Percentiles rank a stretch among this genome's conserved stretches.
phyloP scores from a whole-genome alignment of 192 early-diverging fungal genomes.

The Coemansia sp. region DNA sequence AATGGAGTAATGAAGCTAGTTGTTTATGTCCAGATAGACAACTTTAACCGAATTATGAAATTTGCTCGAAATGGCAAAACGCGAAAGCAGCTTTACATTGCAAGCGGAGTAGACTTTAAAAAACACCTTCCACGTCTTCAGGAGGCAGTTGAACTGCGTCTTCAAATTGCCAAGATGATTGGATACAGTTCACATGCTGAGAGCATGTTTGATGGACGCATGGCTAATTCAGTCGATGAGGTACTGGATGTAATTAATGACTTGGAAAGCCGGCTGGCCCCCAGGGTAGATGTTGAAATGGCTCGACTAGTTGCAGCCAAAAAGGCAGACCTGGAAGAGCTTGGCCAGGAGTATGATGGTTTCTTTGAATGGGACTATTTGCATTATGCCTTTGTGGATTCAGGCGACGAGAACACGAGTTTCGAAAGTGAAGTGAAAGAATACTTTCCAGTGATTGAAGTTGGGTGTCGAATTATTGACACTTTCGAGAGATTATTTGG shows the following conservation, averaged over 20 bases:
- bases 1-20: constrained; percentile 56
- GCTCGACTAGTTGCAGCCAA: constrained; percentile 56
- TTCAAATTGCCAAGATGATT: constrained; percentile 54
- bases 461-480: constrained; percentile 59
- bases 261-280: constrained; percentile 26
- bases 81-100: constrained; percentile 48
- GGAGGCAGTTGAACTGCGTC: constrained; percentile 53
- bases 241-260: constrained; percentile 51
- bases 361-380: constrained; percentile 67
- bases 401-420: too few species aligned
- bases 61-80: constrained; percentile 49
- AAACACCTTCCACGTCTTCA: constrained; percentile 57
- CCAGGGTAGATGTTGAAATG: constrained; percentile 56
- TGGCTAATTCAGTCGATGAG: constrained; percentile 65
- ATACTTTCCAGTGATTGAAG: constrained; percentile 63
- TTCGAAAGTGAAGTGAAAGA: constrained; percentile 20
- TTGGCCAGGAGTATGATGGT: not conserved
- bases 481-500: constrained; percentile 66
- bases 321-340: constrained; percentile 36
- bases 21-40: constrained; percentile 63
- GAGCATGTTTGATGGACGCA: constrained; percentile 65
- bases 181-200: constrained; percentile 67
- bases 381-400: constrained; percentile 50
- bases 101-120: constrained; percentile 44
- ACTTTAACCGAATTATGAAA: constrained; percentile 39